Evolutionary conservation across 2,329 filamentous ascomycete genomes (phyloP).

Genomic region (Penicillium hordei): DNA sequence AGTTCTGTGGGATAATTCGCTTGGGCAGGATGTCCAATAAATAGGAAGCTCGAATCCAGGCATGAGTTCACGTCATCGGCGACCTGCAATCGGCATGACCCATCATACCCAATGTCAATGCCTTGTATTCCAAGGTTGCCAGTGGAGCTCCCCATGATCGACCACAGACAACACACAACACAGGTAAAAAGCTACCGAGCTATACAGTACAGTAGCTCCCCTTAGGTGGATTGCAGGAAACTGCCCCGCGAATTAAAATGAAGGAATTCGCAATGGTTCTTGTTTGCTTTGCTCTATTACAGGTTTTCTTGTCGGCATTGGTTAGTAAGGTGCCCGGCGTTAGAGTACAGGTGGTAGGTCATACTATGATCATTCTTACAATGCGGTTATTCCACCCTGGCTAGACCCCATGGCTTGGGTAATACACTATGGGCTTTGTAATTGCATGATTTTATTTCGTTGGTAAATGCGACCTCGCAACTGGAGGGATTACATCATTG

Average conservation of each 20-base stretch:
- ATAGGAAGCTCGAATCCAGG: not conserved
- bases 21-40: not conserved
- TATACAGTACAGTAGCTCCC: not conserved
- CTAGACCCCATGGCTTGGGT: not conserved
- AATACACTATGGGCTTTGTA: not conserved
- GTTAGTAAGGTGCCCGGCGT: not conserved
- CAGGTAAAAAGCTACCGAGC: not conserved
- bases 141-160: not conserved
- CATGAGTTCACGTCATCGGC: not conserved
- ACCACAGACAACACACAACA: constrained; percentile 3
- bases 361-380: constrained; percentile 8
- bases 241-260: constrained; percentile 5
- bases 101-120: not conserved
- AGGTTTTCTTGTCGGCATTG: constrained; percentile 5
- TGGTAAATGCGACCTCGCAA: not conserved
- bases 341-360: constrained; percentile 6
- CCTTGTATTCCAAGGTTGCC: not conserved
- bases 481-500: constrained; percentile 18
- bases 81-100: not conserved
- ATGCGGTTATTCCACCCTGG: not conserved
- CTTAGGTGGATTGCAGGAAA: not conserved
- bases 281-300: not conserved
- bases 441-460: constrained; percentile 2
- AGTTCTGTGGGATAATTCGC: not conserved
- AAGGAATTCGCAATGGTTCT: constrained; percentile 3